These are phyloP conservation scores for Lunasporangiospora selenospora DNA, from an alignment of 192 early-diverging fungal genomes.

Conservation along the genomic window DNA sequence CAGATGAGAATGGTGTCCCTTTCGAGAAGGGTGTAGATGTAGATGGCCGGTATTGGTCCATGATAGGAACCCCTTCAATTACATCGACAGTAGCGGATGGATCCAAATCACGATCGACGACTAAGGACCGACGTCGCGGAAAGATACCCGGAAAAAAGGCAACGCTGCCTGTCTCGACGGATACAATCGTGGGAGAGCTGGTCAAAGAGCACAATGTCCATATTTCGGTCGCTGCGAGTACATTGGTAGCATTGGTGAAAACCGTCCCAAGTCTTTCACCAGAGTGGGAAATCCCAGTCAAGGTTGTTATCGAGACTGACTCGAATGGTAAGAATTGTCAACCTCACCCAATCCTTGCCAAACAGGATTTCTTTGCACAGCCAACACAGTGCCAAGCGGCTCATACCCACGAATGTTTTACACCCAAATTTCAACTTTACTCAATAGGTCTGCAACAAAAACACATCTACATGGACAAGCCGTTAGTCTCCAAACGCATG, in stretches of 20 bases:
- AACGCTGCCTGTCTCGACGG: conserved; percentile 11
- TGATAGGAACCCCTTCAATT: neutral
- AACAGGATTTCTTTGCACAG: too few species aligned
- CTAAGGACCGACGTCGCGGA: conserved; percentile 11
- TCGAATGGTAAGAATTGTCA: conserved; percentile 33
- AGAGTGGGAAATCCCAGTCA: conserved; percentile 46
- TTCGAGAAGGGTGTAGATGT: conserved; percentile 28
- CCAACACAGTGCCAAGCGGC: too few species aligned
- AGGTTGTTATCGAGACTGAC: conserved; percentile 24
- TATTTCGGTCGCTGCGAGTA: conserved; percentile 31
- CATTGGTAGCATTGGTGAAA: conserved; percentile 27
- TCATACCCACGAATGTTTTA: too few species aligned
- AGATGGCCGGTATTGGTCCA: conserved; percentile 20
- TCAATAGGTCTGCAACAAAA: conserved; percentile 27
- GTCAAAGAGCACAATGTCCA: conserved; percentile 35
- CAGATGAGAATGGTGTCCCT: conserved; percentile 40
- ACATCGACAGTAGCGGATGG: neutral
- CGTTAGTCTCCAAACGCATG: conserved; percentile 30
- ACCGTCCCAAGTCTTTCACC: conserved; percentile 12
- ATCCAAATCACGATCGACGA: too few species aligned
- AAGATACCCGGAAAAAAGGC: conserved; percentile 11
- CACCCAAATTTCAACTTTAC: too few species aligned
- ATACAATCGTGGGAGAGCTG: conserved; percentile 10
- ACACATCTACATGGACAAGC: conserved; percentile 39
- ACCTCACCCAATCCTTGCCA: too few species aligned